phyloP scores from a whole-genome alignment of 2,329 filamentous ascomycete genomes.

The Dactylonectria macrodidyma region DNA sequence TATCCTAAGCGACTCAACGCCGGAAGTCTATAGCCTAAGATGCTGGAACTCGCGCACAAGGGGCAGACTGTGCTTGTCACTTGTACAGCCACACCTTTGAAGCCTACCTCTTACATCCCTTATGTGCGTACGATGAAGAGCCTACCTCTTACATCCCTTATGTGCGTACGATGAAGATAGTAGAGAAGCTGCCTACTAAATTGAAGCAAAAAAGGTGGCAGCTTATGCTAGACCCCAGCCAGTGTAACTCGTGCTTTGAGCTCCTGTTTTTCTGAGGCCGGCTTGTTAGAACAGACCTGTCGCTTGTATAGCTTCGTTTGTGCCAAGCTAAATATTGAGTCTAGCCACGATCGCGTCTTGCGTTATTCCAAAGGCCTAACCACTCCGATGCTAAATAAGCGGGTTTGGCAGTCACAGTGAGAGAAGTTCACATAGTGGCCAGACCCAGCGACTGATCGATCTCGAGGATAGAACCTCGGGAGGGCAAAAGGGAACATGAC shows the following conservation, averaged over 20 bases:
- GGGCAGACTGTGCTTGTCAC: slow-evolving; percentile 81
- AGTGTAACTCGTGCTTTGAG: slow-evolving; percentile 57
- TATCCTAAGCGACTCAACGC: no score
- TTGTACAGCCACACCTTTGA: slow-evolving; percentile 90
- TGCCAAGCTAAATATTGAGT: slow-evolving; percentile 41
- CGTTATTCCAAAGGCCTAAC: no score
- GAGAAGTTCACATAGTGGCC: slow-evolving; percentile 47
- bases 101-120: slow-evolving; percentile 73
- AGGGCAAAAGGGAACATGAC: slow-evolving; percentile 58
- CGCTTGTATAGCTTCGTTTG: slow-evolving; percentile 64
- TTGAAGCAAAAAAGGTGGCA: slow-evolving; percentile 53
- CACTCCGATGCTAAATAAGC: no score
- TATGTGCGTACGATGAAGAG: slow-evolving; percentile 49
- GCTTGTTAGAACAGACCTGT: slow-evolving; percentile 66
- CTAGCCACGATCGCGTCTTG: no score
- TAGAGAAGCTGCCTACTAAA: slow-evolving; percentile 47
- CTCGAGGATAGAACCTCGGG: slow-evolving; percentile 62
- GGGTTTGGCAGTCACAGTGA: no score
- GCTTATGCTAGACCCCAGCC: slow-evolving; percentile 55
- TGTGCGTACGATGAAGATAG: slow-evolving; percentile 36
- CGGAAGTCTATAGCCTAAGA: not conserved
- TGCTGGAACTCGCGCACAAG: slow-evolving; percentile 1
- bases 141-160: slow-evolving; percentile 72
- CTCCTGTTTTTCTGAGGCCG: slow-evolving; percentile 55
- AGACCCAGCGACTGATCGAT: slow-evolving; percentile 56